phyloP scores from a whole-genome alignment of 352 stramenopile species.

The Globisporangium splendens region DNA sequence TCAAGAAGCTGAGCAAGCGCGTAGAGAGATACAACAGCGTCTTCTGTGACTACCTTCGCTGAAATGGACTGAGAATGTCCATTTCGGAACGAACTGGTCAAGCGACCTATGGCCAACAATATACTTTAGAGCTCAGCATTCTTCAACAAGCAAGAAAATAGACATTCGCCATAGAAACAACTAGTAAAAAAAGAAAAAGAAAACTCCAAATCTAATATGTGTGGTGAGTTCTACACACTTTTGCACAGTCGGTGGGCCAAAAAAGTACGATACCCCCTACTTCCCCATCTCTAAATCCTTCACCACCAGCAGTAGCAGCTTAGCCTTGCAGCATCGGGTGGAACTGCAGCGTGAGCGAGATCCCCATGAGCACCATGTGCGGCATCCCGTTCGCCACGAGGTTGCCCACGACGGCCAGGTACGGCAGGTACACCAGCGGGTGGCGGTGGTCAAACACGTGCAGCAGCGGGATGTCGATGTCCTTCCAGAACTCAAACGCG shows the following conservation, averaged over 20 bases:
- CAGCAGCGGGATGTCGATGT: slow-evolving; percentile 67
- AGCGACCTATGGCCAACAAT: too few species aligned
- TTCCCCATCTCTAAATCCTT: neutral
- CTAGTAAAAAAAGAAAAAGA: too few species aligned
- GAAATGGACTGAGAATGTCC: too few species aligned
- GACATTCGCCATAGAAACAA: too few species aligned
- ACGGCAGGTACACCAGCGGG: slow-evolving; percentile 68
- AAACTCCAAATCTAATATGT: too few species aligned
- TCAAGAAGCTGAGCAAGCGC: too few species aligned
- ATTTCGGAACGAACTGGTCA: too few species aligned
- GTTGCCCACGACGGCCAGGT: slow-evolving; percentile 59
- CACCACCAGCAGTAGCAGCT: neutral
- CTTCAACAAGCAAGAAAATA: too few species aligned
- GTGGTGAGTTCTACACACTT: too few species aligned
- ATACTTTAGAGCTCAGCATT: too few species aligned
- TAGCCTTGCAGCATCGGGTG: slow-evolving; percentile 33
- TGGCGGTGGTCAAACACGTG: slow-evolving; percentile 73
- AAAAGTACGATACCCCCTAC: neutral
- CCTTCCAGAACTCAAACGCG: slow-evolving; percentile 82
- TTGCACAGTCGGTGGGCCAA: neutral
- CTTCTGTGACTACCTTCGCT: too few species aligned
- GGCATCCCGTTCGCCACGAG: slow-evolving; percentile 66
- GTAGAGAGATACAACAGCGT: too few species aligned
- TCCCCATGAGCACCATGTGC: slow-evolving; percentile 60
- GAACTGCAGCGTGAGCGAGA: slow-evolving; percentile 54